Percentiles rank a stretch among this genome's conserved stretches.
These are phyloP conservation scores for Pyrenophora tritici-repentis DNA, from an alignment of 2,329 filamentous ascomycete genomes.

Conservation along the genomic window DNA sequence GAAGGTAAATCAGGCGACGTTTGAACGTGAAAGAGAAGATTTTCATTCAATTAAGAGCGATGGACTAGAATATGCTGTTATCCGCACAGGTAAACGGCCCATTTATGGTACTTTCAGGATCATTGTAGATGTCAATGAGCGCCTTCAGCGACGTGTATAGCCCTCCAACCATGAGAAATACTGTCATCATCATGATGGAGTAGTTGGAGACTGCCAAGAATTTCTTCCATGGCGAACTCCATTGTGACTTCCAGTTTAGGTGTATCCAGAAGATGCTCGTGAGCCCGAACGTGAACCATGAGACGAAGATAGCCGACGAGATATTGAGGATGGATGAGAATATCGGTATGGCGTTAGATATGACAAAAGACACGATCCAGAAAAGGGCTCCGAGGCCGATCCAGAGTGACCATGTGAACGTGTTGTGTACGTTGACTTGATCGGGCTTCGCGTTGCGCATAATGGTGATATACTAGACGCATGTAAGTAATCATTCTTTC, in stretches of 20 bases:
- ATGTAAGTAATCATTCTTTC: not conserved
- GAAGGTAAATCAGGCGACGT: not conserved
- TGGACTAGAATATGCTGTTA: slow-evolving; percentile 35
- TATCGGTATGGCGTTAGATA: slow-evolving; percentile 52
- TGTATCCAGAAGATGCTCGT: slow-evolving; percentile 55
- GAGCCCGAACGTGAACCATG: slow-evolving; percentile 66
- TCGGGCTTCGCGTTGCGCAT: slow-evolving; percentile 52
- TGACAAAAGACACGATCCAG: slow-evolving; percentile 60
- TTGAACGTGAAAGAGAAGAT: not conserved
- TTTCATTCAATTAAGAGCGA: not conserved
- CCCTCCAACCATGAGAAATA: slow-evolving; percentile 34
- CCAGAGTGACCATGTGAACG: slow-evolving; percentile 63
- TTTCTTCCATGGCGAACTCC: slow-evolving; percentile 46
- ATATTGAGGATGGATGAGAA: slow-evolving; percentile 69
- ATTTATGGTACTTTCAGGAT: slow-evolving; percentile 29
- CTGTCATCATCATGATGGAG: slow-evolving; percentile 44
- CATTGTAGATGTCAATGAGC: slow-evolving; percentile 35
- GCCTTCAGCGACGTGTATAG: slow-evolving; percentile 36
- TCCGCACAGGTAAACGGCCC: slow-evolving; percentile 38
- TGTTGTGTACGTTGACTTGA: slow-evolving; percentile 50
- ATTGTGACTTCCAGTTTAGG: slow-evolving; percentile 49
- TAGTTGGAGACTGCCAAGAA: slow-evolving; percentile 53
- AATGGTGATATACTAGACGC: slow-evolving; percentile 61
- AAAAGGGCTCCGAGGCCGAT: slow-evolving; percentile 60
- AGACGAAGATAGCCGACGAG: slow-evolving; percentile 62